phyloP scores from a whole-genome alignment of 2,329 filamentous ascomycete genomes.

The Exophiala dermatitidis region DNA sequence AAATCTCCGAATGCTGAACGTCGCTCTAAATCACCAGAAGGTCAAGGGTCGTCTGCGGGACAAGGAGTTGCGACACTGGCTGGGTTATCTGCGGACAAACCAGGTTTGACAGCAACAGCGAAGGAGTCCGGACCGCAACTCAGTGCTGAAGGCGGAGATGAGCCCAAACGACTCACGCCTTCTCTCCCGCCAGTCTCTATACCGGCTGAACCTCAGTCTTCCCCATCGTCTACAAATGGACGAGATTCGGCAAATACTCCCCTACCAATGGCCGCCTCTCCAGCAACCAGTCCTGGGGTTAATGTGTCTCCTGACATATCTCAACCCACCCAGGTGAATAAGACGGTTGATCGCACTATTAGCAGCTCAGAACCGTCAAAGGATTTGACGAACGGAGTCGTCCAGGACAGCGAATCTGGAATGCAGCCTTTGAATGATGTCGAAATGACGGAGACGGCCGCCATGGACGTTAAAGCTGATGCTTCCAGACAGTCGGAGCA shows the following conservation, averaged over 20 bases:
- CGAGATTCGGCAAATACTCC: conserved; percentile 68
- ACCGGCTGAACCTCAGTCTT: conserved; percentile 35
- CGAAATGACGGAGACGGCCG: conserved; percentile 9
- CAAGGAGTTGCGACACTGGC: neutral
- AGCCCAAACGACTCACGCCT: conserved; percentile 7
- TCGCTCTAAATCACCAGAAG: conserved; percentile 2
- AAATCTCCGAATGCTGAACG: neutral
- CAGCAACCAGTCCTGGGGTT: conserved; percentile 67
- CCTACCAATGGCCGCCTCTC: conserved; percentile 58
- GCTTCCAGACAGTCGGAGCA: conserved; percentile 2
- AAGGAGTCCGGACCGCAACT: neutral
- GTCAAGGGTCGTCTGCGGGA: neutral
- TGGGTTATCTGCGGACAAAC: neutral
- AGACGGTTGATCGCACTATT: conserved; percentile 10
- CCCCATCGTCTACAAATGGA: conserved; percentile 58
- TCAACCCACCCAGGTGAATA: conserved; percentile 6
- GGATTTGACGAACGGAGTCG: neutral
- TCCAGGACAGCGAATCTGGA: neutral
- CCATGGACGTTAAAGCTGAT: neutral
- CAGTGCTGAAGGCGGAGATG: neutral
- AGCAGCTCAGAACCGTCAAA: conserved; percentile 5
- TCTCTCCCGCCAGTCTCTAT: conserved; percentile 3
- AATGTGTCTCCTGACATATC: conserved; percentile 36
- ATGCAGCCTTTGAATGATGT: conserved; percentile 4
- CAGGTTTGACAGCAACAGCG: neutral